Evolutionary conservation across 2,329 filamentous ascomycete species (phyloP), one percentile per base, ranked within the genome.

Genomic region (Camptophora hylomeconis): DNA sequence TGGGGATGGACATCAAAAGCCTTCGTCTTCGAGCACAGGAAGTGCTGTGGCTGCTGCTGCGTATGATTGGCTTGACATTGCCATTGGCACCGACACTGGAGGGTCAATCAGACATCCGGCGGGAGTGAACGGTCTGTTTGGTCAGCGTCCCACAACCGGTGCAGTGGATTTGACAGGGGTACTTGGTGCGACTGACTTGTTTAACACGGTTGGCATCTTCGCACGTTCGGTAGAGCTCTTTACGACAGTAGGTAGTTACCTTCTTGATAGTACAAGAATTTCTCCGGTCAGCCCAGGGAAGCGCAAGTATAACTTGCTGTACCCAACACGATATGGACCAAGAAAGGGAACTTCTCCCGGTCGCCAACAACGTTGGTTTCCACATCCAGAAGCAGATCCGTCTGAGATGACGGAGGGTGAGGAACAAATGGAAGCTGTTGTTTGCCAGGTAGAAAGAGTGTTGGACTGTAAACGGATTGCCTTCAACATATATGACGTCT

Each of bases 101-200:
- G 50, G 66, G 23, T 58, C 58, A 9, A 61, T 66, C 30, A 53
- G 63, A n/a, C 52, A 58, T 1, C 63, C 63, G 0, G 56, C 60
- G 2, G 49, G 47, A 0, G 46, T 52, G 1, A 51, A 58, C 13
- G 63, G 62, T 1, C 34, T 60, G 0, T 65, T 60, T 19, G 64
- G 60, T 0, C 60, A 62, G 35, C 48, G 62, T 0, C 61, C 62
- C 0, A 55, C 53, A 24, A 54, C 58, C 57, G 15, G 61, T 3
- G 46, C 67, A 0, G 55, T 69, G 0, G 42, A 51, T 6, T 48
- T 70, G 1, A 56, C 61, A 5, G 50, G 61, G 8, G 60, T 60
- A 0, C 65, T 70, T 56, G 46, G 48, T 5, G 42, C 49, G 3
- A 49, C 47, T 4, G 36, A 48, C 7, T 31, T 39, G 4, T 38